phyloP scores from a whole-genome alignment of 1,284 basidiomycete species.

The Sutorius eximius region DNA sequence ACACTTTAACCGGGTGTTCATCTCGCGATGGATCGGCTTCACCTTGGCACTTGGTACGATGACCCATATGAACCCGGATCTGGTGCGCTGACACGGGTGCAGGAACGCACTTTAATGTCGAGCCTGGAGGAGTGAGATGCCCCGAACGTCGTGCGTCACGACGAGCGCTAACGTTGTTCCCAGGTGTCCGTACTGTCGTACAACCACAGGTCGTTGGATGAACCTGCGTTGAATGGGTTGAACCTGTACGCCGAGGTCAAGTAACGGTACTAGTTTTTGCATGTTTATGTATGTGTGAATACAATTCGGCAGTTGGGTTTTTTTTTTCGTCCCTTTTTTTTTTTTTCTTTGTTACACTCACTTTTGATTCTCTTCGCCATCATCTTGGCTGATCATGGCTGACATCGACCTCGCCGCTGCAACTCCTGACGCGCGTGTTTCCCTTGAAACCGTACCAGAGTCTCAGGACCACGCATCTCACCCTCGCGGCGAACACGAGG shows the following conservation, averaged over 20 bases:
- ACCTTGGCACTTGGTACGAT: slow-evolving; percentile 61
- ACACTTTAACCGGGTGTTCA: slow-evolving; percentile 84
- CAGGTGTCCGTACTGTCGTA: slow-evolving; percentile 73
- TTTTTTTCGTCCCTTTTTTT: slow-evolving; percentile 10
- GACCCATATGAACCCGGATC: not conserved
- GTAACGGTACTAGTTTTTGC: slow-evolving; percentile 24
- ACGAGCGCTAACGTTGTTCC: slow-evolving; percentile 1
- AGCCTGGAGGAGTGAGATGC: slow-evolving; percentile 69
- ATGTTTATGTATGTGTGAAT: slow-evolving; percentile 24
- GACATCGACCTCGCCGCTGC: slow-evolving; percentile 39
- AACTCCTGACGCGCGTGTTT: slow-evolving; percentile 27
- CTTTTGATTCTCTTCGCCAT: slow-evolving; percentile 9
- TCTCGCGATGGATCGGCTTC: slow-evolving; percentile 78
- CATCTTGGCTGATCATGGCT: slow-evolving; percentile 43
- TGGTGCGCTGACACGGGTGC: slow-evolving; percentile 6
- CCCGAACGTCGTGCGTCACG: not conserved
- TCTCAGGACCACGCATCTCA: slow-evolving; percentile 23
- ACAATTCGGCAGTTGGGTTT: slow-evolving; percentile 9
- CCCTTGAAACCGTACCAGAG: slow-evolving; percentile 24
- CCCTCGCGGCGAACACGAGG: slow-evolving; percentile 55
- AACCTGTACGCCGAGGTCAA: slow-evolving; percentile 61
- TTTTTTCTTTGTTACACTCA: slow-evolving; percentile 15
- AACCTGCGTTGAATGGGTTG: slow-evolving; percentile 71
- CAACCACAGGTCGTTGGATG: slow-evolving; percentile 74
- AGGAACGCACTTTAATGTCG: slow-evolving; percentile 80